Base-by-base conservation (phyloP, 176 grass and related monocot species). In the Cenchrus americanus region DNA sequence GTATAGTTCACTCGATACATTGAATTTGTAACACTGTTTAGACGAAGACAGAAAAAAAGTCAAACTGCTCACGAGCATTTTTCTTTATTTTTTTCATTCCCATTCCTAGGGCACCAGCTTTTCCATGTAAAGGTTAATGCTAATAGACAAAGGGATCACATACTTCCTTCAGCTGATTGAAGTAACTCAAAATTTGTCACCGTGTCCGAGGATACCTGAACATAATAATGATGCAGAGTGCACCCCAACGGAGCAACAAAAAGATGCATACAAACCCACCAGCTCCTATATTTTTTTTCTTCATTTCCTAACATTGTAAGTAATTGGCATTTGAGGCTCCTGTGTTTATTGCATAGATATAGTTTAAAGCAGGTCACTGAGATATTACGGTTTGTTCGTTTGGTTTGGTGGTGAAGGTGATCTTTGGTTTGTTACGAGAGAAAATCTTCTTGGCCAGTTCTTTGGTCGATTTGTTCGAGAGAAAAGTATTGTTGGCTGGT, bases 41-140 rank as follows among this genome's bases (percentile, higher is more conserved):
- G 32, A 79, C 41, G 6, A 44, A 65, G 22, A 59, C 26, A 46
- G 62, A 78, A 17, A 77, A 17, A 77, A 58, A 78, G 58, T 75
- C 59, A 64, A 75, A 24, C 34, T 3, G 1, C 8, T 5, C 32
- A 14, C 66, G 10, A 24, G 9, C 21, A 22, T 22, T 59, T 22
- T 59, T 22, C 21, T 18, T 51, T 4, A 50, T 59, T 22, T 59
- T 5, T 6, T 53, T 0, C 7, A 23, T 34, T 59, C 40, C 40
- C 52, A 30, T 84, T 21, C 48, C 7, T 8, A 61, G 23, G 23
- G 32, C 23, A 32, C 5, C 32, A 49, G 23, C 22, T 30, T 82
- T 47, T 14, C 4, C 2, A 24, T 9, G 13, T 8, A 30, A 76
- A 55, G 59, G 14, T 46, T 46, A 57, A 46, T 57, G 19, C 55